phyloP scores from a whole-genome alignment of 2,329 filamentous ascomycete species.

The Cladosporium sphaerospermum region DNA sequence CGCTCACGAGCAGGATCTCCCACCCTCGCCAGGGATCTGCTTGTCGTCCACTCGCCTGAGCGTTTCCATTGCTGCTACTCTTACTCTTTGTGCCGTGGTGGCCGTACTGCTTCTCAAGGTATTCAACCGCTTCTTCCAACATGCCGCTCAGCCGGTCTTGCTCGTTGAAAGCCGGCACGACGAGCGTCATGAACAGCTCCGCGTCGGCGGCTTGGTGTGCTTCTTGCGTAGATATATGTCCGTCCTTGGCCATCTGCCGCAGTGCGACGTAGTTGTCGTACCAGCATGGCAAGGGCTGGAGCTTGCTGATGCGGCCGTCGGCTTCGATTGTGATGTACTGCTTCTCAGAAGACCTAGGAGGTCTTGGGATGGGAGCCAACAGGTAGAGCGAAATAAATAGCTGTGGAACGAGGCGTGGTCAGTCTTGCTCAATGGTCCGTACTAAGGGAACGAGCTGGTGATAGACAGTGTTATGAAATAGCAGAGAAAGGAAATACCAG shows the following conservation, averaged over 20 bases:
- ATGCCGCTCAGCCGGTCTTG: conserved; percentile 75
- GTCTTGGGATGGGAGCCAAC: conserved; percentile 70
- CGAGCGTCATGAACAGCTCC: conserved; percentile 80
- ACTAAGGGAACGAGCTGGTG: neutral
- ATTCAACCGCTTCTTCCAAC: conserved; percentile 83
- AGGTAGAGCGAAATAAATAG: conserved; percentile 18
- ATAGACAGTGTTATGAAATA: conserved; percentile 12
- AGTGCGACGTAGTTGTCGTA: conserved; percentile 66
- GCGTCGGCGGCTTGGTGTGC: conserved; percentile 62
- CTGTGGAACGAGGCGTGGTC: neutral
- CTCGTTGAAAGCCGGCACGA: conserved; percentile 95
- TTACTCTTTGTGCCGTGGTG: conserved; percentile 26
- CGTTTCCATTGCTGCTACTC: conserved; percentile 25
- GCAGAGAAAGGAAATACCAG: conserved; percentile 23
- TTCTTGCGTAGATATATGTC: conserved; percentile 33
- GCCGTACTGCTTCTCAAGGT: conserved; percentile 67
- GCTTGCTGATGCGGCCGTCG: conserved; percentile 51
- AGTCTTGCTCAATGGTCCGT: neutral
- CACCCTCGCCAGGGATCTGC: conserved; percentile 53
- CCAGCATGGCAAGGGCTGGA: conserved; percentile 73
- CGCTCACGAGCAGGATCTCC: conserved; percentile 88
- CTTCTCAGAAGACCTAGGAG: conserved; percentile 71
- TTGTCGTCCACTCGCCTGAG: conserved; percentile 26
- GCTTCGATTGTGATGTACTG: conserved; percentile 70
- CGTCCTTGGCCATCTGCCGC: conserved; percentile 38